Evolutionary conservation across 1,139 yeast genomes (phyloP).

Genomic region (Blastobotrys serpentis): DNA sequence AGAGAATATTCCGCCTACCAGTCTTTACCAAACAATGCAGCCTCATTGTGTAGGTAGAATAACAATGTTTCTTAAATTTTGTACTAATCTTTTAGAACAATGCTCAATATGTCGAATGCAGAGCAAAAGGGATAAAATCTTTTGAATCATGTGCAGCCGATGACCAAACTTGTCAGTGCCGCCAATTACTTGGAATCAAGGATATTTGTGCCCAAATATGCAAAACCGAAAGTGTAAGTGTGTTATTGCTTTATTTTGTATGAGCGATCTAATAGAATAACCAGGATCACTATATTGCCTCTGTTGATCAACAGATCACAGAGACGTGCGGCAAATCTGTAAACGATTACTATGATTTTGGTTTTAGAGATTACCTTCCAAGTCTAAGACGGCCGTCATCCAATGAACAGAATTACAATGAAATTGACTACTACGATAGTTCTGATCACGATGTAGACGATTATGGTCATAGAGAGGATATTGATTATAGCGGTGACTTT

Average conservation of each 20-base stretch:
- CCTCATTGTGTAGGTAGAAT: constrained; percentile 15
- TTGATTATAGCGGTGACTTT: no score
- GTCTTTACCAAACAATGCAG: constrained; percentile 9
- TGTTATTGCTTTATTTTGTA: no score
- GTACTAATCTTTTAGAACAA: constrained; percentile 11
- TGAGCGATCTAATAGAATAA: no score
- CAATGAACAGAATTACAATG: not conserved
- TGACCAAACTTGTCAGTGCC: constrained; percentile 31
- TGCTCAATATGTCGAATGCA: constrained; percentile 13
- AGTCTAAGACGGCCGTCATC: not conserved
- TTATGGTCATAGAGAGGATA: no score
- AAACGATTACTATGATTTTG: constrained; percentile 5
- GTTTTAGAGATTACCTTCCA: constrained; percentile 10
- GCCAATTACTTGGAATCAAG: constrained; percentile 23
- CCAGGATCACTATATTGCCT: constrained; percentile 10
- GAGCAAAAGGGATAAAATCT: constrained; percentile 8
- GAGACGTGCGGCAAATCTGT: constrained; percentile 25
- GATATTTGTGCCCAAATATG: constrained; percentile 28
- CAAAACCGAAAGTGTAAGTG: constrained; percentile 8
- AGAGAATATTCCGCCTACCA: not conserved
- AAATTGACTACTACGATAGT: not conserved
- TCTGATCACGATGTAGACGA: constrained; percentile 9
- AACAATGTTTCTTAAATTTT: not conserved
- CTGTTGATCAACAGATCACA: constrained; percentile 16
- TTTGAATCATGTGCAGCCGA: constrained; percentile 11